These are phyloP conservation scores for Besnoitia besnoiti DNA, from an alignment of 169 alveolate species.

Conservation along the genomic window DNA sequence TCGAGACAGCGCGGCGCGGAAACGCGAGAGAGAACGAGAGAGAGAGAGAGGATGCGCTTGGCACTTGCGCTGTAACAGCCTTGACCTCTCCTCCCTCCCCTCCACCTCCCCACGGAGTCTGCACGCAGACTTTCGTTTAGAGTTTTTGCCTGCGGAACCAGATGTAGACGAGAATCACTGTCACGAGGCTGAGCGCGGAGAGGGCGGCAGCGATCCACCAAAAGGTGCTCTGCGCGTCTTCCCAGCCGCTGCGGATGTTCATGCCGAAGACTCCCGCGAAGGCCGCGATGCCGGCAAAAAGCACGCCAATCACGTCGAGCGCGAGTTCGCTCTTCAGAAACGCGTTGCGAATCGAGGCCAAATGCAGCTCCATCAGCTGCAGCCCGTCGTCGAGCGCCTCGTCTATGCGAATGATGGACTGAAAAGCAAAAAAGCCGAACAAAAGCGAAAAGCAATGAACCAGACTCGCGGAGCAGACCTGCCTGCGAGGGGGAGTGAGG, in stretches of 20 bases:
- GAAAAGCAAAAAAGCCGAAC: not conserved
- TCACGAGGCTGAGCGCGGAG: not conserved
- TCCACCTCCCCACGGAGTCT: not conserved
- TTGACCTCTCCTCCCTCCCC: no score
- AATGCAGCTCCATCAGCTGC: constrained; percentile 81
- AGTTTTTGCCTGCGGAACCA: constrained; percentile 51
- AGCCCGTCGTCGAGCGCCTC: constrained; percentile 82
- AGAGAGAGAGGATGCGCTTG: no score
- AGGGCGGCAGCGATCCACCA: constrained; percentile 73
- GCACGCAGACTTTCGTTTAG: not conserved
- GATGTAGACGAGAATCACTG: constrained; percentile 27
- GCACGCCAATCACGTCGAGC: constrained; percentile 79
- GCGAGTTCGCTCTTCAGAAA: constrained; percentile 82
- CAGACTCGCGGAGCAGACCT: no score
- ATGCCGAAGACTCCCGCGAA: constrained; percentile 84
- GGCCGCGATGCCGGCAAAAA: constrained; percentile 81
- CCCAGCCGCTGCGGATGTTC: constrained; percentile 82
- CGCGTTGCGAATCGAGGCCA: constrained; percentile 81
- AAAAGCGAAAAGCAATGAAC: no score
- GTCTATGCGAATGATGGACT: constrained; percentile 71
- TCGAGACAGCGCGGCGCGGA: no score
- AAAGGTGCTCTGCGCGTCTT: constrained; percentile 73
- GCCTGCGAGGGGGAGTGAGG: no score
- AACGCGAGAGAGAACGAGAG: no score
- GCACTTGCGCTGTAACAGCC: no score